Evolutionary conservation across 805 yeast species (phyloP).

Genomic region (Starmerella powellii): DNA sequence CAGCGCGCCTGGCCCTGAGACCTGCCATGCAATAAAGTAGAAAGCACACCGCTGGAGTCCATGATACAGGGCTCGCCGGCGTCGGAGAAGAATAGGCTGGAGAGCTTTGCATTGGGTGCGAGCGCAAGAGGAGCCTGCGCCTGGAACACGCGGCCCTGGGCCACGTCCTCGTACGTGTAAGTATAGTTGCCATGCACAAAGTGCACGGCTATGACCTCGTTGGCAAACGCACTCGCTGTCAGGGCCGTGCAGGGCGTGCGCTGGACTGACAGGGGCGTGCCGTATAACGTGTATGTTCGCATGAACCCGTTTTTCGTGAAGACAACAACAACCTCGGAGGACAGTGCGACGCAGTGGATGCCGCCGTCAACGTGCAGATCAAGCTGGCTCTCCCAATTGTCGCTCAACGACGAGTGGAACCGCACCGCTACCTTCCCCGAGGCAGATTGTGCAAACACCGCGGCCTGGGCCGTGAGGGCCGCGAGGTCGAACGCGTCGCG

Average conservation of each 20-base stretch:
- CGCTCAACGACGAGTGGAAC: constrained; percentile 50
- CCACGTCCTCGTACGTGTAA: constrained; percentile 39
- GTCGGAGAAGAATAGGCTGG: constrained; percentile 71
- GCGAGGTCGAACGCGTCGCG: constrained; percentile 60
- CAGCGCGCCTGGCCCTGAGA: constrained; percentile 63
- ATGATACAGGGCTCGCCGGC: constrained; percentile 84
- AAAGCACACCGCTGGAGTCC: constrained; percentile 62
- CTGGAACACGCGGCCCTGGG: constrained; percentile 32
- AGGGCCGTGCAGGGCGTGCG: constrained; percentile 42
- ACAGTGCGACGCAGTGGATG: constrained; percentile 58
- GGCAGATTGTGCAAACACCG: constrained; percentile 44
- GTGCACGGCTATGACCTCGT: constrained; percentile 44
- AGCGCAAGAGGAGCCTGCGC: constrained; percentile 27
- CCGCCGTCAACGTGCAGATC: constrained; percentile 26
- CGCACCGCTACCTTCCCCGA: constrained; percentile 43
- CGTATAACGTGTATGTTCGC: constrained; percentile 57
- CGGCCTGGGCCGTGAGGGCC: constrained; percentile 53
- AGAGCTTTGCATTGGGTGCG: constrained; percentile 33
- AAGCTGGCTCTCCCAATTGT: constrained; percentile 49
- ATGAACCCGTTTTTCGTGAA: constrained; percentile 70
- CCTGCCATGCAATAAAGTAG: constrained; percentile 70
- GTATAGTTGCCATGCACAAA: constrained; percentile 30
- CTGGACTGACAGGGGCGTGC: constrained; percentile 51
- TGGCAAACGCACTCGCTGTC: constrained; percentile 52
- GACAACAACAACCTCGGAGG: constrained; percentile 46